Conservation (phyloP, 2,329 filamentous ascomycete species). For the Drechslera avenae region DNA sequence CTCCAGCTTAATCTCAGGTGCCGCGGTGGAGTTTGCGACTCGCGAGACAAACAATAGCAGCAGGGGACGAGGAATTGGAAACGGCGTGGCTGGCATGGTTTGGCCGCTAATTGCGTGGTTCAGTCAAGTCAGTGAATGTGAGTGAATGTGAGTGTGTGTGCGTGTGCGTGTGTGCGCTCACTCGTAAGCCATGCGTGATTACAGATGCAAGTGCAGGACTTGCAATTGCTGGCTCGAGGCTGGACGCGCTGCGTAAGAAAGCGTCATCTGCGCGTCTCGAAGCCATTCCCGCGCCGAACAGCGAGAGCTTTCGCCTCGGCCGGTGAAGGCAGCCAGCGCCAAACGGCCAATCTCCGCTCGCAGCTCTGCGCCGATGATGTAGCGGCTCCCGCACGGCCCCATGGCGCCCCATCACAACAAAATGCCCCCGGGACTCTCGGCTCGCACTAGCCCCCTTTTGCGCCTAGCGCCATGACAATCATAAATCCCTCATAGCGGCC, state of each 20-base stretch:
- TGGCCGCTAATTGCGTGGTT: too few species aligned
- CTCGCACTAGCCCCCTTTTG: slow-evolving; percentile 18
- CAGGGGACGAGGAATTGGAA: background rate
- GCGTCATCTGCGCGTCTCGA: too few species aligned
- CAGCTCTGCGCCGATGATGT: slow-evolving; percentile 17
- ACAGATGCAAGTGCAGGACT: too few species aligned
- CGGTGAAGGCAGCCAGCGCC: slow-evolving; percentile 11
- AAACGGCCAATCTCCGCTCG: slow-evolving; percentile 18
- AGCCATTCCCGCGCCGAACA: slow-evolving; percentile 5
- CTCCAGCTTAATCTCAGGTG: slow-evolving; percentile 31
- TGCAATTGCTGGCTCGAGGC: background rate
- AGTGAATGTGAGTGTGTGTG: too few species aligned
- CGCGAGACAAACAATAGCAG: slow-evolving; percentile 7
- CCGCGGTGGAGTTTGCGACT: slow-evolving; percentile 18
- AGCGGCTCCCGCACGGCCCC: slow-evolving; percentile 17
- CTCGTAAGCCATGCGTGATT: too few species aligned
- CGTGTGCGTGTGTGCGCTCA: too few species aligned
- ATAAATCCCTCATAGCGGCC: slow-evolving; percentile 24
- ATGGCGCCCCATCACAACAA: slow-evolving; percentile 11
- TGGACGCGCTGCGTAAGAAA: background rate
- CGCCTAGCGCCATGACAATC: slow-evolving; percentile 21
- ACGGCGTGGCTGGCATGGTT: too few species aligned
- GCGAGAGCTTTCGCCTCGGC: slow-evolving; percentile 12
- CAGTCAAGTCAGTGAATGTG: too few species aligned
- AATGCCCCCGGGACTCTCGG: slow-evolving; percentile 20